Percentiles rank a stretch among this genome's conserved stretches.
phyloP scores from a whole-genome alignment of 345 rosid species.

The Salix brachista region DNA sequence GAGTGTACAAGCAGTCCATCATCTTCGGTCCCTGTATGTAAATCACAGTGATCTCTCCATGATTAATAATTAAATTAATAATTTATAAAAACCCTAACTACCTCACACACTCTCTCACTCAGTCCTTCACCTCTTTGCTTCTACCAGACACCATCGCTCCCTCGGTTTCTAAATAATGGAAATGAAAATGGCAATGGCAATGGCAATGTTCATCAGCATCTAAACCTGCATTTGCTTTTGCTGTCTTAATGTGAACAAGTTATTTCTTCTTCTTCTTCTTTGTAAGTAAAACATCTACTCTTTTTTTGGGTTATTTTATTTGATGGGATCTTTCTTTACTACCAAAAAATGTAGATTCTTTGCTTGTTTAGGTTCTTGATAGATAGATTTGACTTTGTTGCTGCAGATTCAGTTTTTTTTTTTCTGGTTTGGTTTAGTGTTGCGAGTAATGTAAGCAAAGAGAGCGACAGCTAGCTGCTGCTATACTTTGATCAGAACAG shows the following conservation, averaged over 20 bases:
- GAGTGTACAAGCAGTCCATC: background rate
- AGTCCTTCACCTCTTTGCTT: background rate
- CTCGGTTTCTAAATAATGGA: background rate
- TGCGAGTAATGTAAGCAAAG: background rate
- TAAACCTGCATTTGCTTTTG: background rate
- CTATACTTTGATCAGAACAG: background rate
- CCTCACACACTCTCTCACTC: background rate
- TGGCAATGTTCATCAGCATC: background rate
- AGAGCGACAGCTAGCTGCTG: background rate
- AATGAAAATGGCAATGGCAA: background rate
- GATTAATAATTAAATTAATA: background rate
- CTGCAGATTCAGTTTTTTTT: background rate
- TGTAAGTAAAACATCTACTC: background rate
- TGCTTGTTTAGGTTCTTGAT: background rate
- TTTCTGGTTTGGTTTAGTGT: background rate
- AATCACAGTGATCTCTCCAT: background rate
- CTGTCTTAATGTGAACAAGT: background rate
- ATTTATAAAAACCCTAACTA: constrained; percentile 1
- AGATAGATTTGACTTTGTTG: background rate
- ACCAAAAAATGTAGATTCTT: background rate
- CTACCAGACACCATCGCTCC: background rate
- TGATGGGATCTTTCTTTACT: background rate
- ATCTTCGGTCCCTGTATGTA: constrained; percentile 23
- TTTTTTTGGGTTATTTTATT: background rate
- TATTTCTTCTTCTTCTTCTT: background rate